A percentile compares a stretch with the other conserved stretches of the same genome.
Conservation (phyloP, 202 grass and related monocot genomes). For the Musa balbisiana region DNA sequence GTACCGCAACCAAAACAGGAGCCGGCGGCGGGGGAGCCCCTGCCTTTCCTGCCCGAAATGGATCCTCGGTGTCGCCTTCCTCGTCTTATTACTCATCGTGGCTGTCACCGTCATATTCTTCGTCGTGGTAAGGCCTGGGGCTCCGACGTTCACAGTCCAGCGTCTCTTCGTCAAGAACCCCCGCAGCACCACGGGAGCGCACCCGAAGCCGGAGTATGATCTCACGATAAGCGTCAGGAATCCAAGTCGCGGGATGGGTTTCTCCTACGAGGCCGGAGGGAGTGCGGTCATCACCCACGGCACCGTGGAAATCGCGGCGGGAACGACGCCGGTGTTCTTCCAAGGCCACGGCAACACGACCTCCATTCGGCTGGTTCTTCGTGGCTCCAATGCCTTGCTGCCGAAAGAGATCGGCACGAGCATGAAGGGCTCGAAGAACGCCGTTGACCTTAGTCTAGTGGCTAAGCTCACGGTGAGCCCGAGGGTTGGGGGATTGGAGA, state of each 20-base stretch:
- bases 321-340: slow-evolving; percentile 29
- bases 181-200: neutral
- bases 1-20: slow-evolving; percentile 33
- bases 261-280: slow-evolving; percentile 36
- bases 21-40: neutral
- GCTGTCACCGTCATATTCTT: slow-evolving; percentile 21
- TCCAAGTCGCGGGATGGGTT: slow-evolving; percentile 48
- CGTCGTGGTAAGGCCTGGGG: slow-evolving; percentile 31
- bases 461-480: slow-evolving; percentile 40
- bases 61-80: slow-evolving; percentile 17
- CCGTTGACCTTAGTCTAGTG: slow-evolving; percentile 25
- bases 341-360: slow-evolving; percentile 40
- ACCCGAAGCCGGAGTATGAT: slow-evolving; percentile 30
- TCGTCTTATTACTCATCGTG: neutral
- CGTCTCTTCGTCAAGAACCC: slow-evolving; percentile 27
- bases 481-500: slow-evolving; percentile 25
- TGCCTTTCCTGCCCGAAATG: slow-evolving; percentile 29
- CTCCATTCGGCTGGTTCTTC: slow-evolving; percentile 36
- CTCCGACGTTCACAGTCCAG: slow-evolving; percentile 52
- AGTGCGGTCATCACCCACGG: slow-evolving; percentile 23
- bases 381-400: slow-evolving; percentile 10
- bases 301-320: slow-evolving; percentile 25
- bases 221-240: slow-evolving; percentile 49
- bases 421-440: slow-evolving; percentile 9
- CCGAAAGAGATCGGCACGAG: slow-evolving; percentile 27